phyloP scores from a whole-genome alignment of 1,139 yeast species.

The Debaryomycetaceae sp. region DNA sequence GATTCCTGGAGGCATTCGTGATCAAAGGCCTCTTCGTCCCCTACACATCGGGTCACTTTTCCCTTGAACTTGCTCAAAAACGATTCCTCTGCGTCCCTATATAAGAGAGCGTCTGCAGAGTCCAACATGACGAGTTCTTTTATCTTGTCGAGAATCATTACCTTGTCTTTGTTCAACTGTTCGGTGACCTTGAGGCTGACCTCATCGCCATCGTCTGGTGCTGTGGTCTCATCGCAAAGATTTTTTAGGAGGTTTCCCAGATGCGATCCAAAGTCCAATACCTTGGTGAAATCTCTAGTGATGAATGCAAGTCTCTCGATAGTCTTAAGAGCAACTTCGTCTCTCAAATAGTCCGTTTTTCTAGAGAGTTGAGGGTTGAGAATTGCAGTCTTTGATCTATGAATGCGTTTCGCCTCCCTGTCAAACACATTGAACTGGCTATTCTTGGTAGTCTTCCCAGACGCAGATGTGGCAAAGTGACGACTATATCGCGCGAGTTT shows the following conservation, averaged over 20 bases:
- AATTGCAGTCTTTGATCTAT: constrained; percentile 53
- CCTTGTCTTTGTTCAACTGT: constrained; percentile 52
- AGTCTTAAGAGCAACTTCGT: constrained; percentile 70
- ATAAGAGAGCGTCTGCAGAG: constrained; percentile 50
- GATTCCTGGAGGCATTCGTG: constrained; percentile 33
- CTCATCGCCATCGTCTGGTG: constrained; percentile 24
- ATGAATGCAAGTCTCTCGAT: constrained; percentile 74
- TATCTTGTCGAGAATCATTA: constrained; percentile 48
- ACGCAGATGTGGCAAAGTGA: constrained; percentile 22
- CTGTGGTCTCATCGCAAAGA: constrained; percentile 29
- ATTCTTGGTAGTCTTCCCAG: constrained; percentile 15
- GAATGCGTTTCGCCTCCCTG: constrained; percentile 55
- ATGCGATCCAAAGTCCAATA: constrained; percentile 72
- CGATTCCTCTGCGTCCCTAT: constrained; percentile 40
- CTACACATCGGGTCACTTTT: constrained; percentile 45
- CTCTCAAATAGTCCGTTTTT: constrained; percentile 69
- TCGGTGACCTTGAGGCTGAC: constrained; percentile 26
- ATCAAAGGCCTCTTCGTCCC: constrained; percentile 64
- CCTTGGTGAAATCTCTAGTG: constrained; percentile 56
- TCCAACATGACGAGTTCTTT: constrained; percentile 66
- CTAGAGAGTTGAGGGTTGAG: constrained; percentile 43
- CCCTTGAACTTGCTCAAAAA: constrained; percentile 41
- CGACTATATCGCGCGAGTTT: constrained; percentile 5
- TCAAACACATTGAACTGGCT: constrained; percentile 62
- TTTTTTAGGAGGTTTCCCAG: constrained; percentile 55